phyloP scores from a whole-genome alignment of 129 eudicot genomes.

The Lonicera japonica region DNA sequence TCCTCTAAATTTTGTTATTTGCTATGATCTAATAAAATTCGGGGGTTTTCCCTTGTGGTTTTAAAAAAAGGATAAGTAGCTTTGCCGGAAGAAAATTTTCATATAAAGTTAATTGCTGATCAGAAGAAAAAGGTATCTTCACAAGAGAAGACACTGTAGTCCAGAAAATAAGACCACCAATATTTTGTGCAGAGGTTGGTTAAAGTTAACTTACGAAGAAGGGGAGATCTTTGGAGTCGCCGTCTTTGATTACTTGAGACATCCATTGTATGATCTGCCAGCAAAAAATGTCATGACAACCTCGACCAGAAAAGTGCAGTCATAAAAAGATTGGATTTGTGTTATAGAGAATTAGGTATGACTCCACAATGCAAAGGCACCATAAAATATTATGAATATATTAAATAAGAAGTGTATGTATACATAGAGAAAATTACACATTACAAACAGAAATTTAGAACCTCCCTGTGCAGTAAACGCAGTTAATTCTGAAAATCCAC shows the following conservation, averaged over 20 bases:
- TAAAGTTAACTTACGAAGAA: slow-evolving; percentile 54
- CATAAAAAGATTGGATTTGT: not conserved
- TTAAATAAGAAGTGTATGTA: too few species aligned
- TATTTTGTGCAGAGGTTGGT: slow-evolving; percentile 1
- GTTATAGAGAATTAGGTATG: not conserved
- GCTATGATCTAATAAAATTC: too few species aligned
- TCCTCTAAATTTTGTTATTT: too few species aligned
- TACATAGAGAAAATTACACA: too few species aligned
- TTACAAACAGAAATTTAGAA: not conserved
- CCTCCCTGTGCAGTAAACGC: not conserved
- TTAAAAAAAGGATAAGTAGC: too few species aligned
- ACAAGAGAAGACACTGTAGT: not conserved
- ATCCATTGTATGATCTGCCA: slow-evolving; percentile 79
- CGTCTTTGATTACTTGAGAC: slow-evolving; percentile 64
- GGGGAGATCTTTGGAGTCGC: slow-evolving; percentile 80
- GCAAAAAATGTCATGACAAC: slow-evolving; percentile 11
- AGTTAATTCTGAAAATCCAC: not conserved
- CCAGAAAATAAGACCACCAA: not conserved
- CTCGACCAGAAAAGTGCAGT: not conserved
- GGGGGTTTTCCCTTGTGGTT: too few species aligned
- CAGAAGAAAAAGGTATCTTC: not conserved
- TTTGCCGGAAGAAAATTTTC: not conserved
- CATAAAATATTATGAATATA: too few species aligned
- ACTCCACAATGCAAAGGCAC: too few species aligned
- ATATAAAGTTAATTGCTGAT: not conserved